Conservation (phyloP, 345 rosid genomes). For the Hibiscus trionum region DNA sequence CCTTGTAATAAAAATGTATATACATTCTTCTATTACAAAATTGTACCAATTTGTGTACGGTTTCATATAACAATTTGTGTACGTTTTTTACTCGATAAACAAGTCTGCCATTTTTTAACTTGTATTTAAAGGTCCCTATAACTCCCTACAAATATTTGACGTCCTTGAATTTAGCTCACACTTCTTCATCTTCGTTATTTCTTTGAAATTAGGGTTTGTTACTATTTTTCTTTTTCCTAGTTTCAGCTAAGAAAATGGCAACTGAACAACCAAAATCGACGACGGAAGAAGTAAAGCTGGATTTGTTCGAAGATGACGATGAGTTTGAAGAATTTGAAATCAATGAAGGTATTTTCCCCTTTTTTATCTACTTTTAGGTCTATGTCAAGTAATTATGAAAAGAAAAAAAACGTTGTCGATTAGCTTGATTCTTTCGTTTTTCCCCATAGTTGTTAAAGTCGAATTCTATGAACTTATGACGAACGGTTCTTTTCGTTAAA, state of each 20-base stretch:
- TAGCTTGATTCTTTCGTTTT: background rate
- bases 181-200: background rate
- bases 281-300: slow-evolving; percentile 70
- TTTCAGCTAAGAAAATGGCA: slow-evolving; percentile 34
- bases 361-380: background rate
- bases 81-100: too few relatives aligned
- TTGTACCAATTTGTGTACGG: too few relatives aligned
- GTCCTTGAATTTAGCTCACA: background rate
- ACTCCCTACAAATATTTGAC: too few relatives aligned
- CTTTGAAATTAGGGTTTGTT: slow-evolving; percentile 1
- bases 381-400: background rate
- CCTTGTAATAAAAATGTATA: too few relatives aligned
- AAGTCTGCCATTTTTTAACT: too few relatives aligned
- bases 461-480: background rate
- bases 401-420: background rate
- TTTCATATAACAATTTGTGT: too few relatives aligned
- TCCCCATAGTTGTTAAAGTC: background rate
- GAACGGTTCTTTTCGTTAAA: background rate
- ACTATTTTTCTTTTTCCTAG: background rate
- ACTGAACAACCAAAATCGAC: slow-evolving; percentile 43
- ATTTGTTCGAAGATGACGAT: slow-evolving; percentile 87
- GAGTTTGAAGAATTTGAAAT: slow-evolving; percentile 87
- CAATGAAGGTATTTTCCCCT: slow-evolving; percentile 34
- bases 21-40: too few relatives aligned
- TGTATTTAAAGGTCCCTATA: too few relatives aligned